These are phyloP conservation scores for Globisporangium camurandrum DNA, from an alignment of 352 stramenopile genomes.

Conservation along the genomic window DNA sequence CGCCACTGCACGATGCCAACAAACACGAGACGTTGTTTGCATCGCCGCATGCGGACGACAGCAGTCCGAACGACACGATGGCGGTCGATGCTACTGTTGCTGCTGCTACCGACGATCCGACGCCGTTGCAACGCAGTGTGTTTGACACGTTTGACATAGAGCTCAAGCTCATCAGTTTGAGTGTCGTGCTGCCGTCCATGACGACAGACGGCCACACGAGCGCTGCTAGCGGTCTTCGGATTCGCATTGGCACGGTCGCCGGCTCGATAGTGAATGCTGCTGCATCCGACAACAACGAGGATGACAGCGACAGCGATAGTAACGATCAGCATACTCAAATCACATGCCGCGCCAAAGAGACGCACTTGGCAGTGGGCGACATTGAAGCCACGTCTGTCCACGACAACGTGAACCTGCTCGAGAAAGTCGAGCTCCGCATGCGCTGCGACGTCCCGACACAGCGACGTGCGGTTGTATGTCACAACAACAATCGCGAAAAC, in stretches of 20 bases:
- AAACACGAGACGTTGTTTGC: background rate
- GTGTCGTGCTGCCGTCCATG: conserved; percentile 10
- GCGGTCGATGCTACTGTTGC: no score
- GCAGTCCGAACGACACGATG: background rate
- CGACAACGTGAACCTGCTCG: conserved; percentile 11
- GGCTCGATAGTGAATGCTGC: conserved; percentile 5
- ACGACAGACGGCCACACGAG: background rate
- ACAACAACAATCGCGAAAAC: no score
- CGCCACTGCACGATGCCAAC: background rate
- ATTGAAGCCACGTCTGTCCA: conserved; percentile 14
- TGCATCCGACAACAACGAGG: background rate
- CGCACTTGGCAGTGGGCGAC: conserved; percentile 6
- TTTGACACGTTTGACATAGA: conserved; percentile 15
- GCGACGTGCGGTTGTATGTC: no score
- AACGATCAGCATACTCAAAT: background rate
- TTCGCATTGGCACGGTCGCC: conserved; percentile 10
- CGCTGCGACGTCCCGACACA: conserved; percentile 3
- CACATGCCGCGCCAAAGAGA: background rate
- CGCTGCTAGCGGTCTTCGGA: conserved; percentile 5
- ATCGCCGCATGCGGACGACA: background rate
- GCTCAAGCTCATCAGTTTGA: conserved; percentile 19
- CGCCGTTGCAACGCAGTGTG: background rate
- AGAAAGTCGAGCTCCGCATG: conserved; percentile 6
- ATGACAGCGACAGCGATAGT: background rate
- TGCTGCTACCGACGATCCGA: background rate